Base-by-base conservation (phyloP, 768 basidiomycete species). In the Tricholoma saponaceum region DNA sequence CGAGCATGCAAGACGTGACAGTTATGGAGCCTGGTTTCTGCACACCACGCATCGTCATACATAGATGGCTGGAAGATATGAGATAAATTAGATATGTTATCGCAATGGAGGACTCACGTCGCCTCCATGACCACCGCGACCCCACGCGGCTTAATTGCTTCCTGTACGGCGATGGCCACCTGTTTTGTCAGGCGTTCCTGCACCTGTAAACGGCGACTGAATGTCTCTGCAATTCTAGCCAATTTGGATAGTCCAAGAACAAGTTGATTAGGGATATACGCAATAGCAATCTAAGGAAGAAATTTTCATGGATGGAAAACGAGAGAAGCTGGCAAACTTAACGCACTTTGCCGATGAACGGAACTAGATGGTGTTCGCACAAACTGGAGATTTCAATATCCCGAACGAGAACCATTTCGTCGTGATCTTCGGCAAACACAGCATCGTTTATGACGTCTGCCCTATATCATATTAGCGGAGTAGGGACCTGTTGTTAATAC, bases 121-220 rank as follows among this genome's bases (percentile, higher is more conserved):
- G 93, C 92, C 74, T 99, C 96, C 90, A 99, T 98, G 51, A 99
- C 97, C 61, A 99, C 97, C 7, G 97, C 97, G 37, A 99, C 97
- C 46, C 97, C 97, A 65, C 92, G 85, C 51, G 97, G 97, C 70
- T 93, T 89, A 66, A 99, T 98, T 16, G 97, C 97, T 72, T 99
- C 96, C 72, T 97, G 92, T 5, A 99, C 90, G n/a, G 96, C 94
- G 54, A 97, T 83, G 7, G 97, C 97, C 58, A 99, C 93, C 74
- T 99, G 97, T 70, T 93, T 95, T 41, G 97, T 98, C 47, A 99
- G 78, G 30, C 97, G 87, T 74, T 99, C 97, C 75, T 99, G 97
- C 14, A 99, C 95, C 69, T 98, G 97, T 25, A 99, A 80, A 55
- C 97, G 84, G 23, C 97, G 85, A 63, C 92, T 90, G 74, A 98